A percentile compares a stretch with the other conserved stretches of the same genome.
Conservation (phyloP, 2,329 filamentous ascomycete species). For the Paraphaeosphaeria sporulosa region DNA sequence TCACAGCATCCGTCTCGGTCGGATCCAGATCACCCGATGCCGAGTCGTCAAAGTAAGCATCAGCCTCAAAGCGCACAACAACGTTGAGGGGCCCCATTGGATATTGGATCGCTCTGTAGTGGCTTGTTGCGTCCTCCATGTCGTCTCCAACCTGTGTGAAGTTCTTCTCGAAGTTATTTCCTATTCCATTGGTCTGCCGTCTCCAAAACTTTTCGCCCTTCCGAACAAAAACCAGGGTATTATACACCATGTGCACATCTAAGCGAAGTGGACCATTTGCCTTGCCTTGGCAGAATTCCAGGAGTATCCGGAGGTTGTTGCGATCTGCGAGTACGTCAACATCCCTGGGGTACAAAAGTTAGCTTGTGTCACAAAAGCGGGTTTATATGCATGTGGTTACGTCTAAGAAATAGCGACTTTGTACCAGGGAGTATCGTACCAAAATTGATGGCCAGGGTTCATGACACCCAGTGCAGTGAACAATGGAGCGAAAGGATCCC, state of each 20-base stretch:
- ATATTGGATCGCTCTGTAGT: slow-evolving; percentile 41
- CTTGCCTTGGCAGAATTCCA: slow-evolving; percentile 37
- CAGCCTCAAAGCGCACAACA: slow-evolving; percentile 38
- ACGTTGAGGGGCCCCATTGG: slow-evolving; percentile 35
- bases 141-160: slow-evolving; percentile 31
- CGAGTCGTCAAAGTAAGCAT: slow-evolving; percentile 36
- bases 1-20: slow-evolving; percentile 20
- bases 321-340: slow-evolving; percentile 39
- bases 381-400: no score
- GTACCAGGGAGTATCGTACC: no score
- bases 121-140: slow-evolving; percentile 37
- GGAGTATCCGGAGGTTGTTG: slow-evolving; percentile 36
- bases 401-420: no score
- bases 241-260: slow-evolving; percentile 31
- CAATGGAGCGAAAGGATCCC: slow-evolving; percentile 34
- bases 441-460: slow-evolving; percentile 31
- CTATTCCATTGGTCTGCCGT: slow-evolving; percentile 19
- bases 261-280: slow-evolving; percentile 33
- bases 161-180: slow-evolving; percentile 36
- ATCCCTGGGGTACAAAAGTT: no score
- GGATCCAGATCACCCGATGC: slow-evolving; percentile 20
- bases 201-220: slow-evolving; percentile 37
- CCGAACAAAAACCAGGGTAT: slow-evolving; percentile 37
- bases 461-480: slow-evolving; percentile 35
- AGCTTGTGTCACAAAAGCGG: no score